Percentiles rank a stretch among this genome's conserved stretches.
phyloP scores from a whole-genome alignment of 2,329 filamentous ascomycete species.

The Parafenestella ontariensis region DNA sequence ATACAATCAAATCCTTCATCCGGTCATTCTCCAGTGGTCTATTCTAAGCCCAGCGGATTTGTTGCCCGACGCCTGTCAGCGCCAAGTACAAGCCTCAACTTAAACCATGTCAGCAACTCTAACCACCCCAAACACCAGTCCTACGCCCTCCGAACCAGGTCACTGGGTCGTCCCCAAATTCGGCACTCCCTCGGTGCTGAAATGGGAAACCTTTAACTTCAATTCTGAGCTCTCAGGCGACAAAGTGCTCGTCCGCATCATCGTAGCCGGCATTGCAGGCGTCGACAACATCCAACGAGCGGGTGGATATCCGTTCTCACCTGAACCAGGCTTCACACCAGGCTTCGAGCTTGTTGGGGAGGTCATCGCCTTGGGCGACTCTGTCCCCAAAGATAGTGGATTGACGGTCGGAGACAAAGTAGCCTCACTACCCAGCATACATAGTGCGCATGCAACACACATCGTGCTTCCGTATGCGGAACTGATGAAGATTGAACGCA shows the following conservation, averaged over 20 bases:
- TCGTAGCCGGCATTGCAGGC: constrained; percentile 14
- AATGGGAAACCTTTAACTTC: constrained; percentile 10
- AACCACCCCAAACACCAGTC: constrained; percentile 7
- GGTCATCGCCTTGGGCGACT: constrained; percentile 5
- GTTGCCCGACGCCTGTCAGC: no score
- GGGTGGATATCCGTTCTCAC: constrained; percentile 11
- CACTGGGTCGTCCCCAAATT: constrained; percentile 12
- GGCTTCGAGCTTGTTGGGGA: constrained; percentile 17
- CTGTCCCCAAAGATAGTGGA: not conserved
- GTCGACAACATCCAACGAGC: constrained; percentile 16
- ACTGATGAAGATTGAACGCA: constrained; percentile 1
- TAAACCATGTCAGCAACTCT: constrained; percentile 2
- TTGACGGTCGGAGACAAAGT: constrained; percentile 10
- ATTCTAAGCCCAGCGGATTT: no score
- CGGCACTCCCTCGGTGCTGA: constrained; percentile 10
- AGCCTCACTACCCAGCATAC: constrained; percentile 2
- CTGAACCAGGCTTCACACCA: constrained; percentile 12
- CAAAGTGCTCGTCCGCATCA: constrained; percentile 11
- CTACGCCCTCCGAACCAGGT: constrained; percentile 7
- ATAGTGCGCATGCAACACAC: constrained; percentile 12
- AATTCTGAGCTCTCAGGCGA: constrained; percentile 1
- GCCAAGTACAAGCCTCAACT: no score
- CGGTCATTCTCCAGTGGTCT: no score
- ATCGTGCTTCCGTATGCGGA: constrained; percentile 10
- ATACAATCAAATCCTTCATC: no score